phyloP scores from a whole-genome alignment of 495 filamentous ascomycete genomes.

The Penicillium canescens region DNA sequence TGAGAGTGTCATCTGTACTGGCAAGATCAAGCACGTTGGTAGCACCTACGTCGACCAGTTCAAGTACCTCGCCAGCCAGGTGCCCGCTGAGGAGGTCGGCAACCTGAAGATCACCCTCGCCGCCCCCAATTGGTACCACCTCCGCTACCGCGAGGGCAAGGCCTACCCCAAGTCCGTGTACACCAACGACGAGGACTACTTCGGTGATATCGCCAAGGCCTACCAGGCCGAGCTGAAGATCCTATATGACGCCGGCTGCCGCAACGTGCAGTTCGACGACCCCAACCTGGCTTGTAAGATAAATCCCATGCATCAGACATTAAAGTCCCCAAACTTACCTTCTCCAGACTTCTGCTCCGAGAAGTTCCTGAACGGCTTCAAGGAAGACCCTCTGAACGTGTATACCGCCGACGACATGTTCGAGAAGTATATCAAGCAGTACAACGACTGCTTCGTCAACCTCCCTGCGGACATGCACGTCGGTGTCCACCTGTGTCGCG shows the following conservation, averaged over 20 bases:
- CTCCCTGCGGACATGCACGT: conserved; percentile 69
- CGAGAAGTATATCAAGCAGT: conserved; percentile 72
- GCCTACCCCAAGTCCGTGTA: conserved; percentile 70
- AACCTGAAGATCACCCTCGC: conserved; percentile 74
- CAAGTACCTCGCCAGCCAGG: conserved; percentile 63
- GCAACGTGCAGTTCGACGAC: conserved; percentile 76
- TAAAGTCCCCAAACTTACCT: not conserved
- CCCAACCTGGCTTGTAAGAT: conserved; percentile 71
- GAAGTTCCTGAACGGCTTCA: conserved; percentile 71
- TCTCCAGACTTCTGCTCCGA: conserved; percentile 68
- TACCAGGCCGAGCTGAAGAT: conserved; percentile 67
- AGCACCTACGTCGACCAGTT: conserved; percentile 65
- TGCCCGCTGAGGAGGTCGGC: conserved; percentile 58
- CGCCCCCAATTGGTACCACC: conserved; percentile 73
- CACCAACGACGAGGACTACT: conserved; percentile 67
- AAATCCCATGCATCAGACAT: not conserved
- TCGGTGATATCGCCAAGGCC: conserved; percentile 71
- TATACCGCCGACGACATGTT: conserved; percentile 65
- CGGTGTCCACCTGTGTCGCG: conserved; percentile 77
- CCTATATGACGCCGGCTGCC: conserved; percentile 66
- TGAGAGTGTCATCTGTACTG: conserved; percentile 70
- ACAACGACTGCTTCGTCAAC: conserved; percentile 70
- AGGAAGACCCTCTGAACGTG: conserved; percentile 53
- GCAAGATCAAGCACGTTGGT: conserved; percentile 68
- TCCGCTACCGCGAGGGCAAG: conserved; percentile 68